phyloP scores from a whole-genome alignment of 2,329 filamentous ascomycete species.

The Exophiala oligosperma region DNA sequence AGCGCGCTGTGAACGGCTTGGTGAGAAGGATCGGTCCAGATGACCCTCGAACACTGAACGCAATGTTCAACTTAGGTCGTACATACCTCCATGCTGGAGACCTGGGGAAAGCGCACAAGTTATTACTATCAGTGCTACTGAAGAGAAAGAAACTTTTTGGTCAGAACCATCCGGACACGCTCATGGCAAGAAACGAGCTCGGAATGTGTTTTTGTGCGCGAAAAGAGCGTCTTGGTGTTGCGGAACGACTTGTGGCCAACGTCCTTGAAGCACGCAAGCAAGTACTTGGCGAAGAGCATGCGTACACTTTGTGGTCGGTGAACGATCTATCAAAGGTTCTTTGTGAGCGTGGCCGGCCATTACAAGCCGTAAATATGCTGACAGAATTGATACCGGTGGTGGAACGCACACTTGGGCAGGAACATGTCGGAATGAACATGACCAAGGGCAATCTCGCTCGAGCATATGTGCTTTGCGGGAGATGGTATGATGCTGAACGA shows the following conservation, averaged over 20 bases:
- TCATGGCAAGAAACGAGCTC: constrained; percentile 18
- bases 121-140: constrained; percentile 19
- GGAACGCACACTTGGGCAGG: constrained; percentile 26
- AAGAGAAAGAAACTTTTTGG: constrained; percentile 18
- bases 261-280: constrained; percentile 18
- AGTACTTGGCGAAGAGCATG: constrained; percentile 27
- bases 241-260: constrained; percentile 22
- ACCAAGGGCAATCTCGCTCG: constrained; percentile 32
- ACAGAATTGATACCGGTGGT: constrained; percentile 25
- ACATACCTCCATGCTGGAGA: constrained; percentile 26
- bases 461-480: constrained; percentile 25
- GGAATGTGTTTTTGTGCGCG: constrained; percentile 21
- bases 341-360: constrained; percentile 36
- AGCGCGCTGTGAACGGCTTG: constrained; percentile 16
- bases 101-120: constrained; percentile 15
- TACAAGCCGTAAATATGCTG: constrained; percentile 68
- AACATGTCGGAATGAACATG: constrained; percentile 31
- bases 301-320: constrained; percentile 28
- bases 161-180: constrained; percentile 18
- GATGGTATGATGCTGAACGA: constrained; percentile 26
- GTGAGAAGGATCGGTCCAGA: constrained; percentile 19
- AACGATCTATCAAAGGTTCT: constrained; percentile 25
- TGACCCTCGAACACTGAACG: constrained; percentile 23
- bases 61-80: constrained; percentile 23
- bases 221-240: constrained; percentile 15